Evolutionary conservation across 2,329 filamentous ascomycete species (phyloP).

Genomic region (Tolypocladium guangdongense): DNA sequence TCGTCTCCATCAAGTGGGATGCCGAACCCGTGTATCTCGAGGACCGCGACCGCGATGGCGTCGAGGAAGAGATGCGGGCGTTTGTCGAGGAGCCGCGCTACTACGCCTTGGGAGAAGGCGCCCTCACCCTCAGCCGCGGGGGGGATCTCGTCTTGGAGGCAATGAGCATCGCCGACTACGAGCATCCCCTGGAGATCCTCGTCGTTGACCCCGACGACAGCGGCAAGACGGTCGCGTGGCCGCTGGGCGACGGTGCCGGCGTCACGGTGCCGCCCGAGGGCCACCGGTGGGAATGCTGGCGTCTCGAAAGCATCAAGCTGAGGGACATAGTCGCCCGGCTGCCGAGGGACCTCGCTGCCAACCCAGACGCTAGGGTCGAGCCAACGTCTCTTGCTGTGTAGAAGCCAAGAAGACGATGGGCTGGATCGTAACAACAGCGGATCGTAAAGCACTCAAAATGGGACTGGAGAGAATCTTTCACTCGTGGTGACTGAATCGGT

Average conservation of each 20-base stretch:
- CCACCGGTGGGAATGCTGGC: not conserved
- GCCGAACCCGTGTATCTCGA: not conserved
- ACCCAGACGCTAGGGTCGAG: not conserved
- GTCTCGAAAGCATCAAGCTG: not conserved
- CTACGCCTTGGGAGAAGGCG: not conserved
- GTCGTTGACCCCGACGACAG: not conserved
- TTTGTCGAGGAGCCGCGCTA: not conserved
- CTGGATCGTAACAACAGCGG: no score
- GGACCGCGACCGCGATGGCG: not conserved
- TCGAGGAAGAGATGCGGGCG: not conserved
- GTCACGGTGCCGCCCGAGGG: not conserved
- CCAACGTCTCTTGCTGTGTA: no score
- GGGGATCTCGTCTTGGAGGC: not conserved
- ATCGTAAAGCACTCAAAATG: no score
- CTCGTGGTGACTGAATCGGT: no score
- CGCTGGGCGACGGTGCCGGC: not conserved
- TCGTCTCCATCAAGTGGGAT: not conserved
- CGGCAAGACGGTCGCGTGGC: not conserved
- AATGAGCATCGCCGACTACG: not conserved
- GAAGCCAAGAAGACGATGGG: no score
- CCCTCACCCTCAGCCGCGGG: not conserved
- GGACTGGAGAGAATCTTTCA: no score
- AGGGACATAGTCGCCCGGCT: not conserved
- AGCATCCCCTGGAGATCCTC: not conserved
- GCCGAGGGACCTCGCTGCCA: not conserved